A percentile compares a stretch with the other conserved stretches of the same genome.
Conservation (phyloP, 2,329 filamentous ascomycete genomes). For the Blumeria hordei region DNA sequence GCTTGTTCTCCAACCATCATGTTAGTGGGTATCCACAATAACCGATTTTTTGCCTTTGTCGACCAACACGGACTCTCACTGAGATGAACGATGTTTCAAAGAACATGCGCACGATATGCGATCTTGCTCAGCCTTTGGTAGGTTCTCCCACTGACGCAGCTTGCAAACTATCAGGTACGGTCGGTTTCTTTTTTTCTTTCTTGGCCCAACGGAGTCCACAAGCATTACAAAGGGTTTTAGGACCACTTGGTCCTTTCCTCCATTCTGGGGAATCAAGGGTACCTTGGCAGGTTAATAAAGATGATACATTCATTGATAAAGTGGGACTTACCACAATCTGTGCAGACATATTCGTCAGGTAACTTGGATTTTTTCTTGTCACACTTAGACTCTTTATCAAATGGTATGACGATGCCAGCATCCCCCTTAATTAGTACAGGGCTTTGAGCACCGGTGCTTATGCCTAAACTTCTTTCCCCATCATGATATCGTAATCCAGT, state of each 20-base stretch:
- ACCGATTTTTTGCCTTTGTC: too few relatives aligned
- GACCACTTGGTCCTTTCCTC: conserved; percentile 79
- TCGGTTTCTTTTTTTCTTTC: conserved; percentile 50
- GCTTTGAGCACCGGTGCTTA: conserved; percentile 65
- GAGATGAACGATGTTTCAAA: too few relatives aligned
- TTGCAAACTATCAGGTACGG: not conserved
- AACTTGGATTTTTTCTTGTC: conserved; percentile 66
- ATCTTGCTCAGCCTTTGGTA: too few relatives aligned
- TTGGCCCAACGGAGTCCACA: conserved; percentile 58
- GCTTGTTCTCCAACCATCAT: too few relatives aligned
- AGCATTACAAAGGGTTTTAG: conserved; percentile 88
- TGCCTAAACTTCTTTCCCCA: conserved; percentile 67
- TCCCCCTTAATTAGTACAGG: conserved; percentile 67
- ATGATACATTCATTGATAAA: not conserved
- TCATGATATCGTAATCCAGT: conserved; percentile 73
- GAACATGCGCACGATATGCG: too few relatives aligned
- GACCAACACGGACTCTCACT: too few relatives aligned
- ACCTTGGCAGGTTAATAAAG: conserved; percentile 17
- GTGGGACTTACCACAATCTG: conserved; percentile 50
- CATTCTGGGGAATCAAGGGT: conserved; percentile 88
- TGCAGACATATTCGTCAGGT: conserved; percentile 77
- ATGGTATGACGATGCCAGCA: conserved; percentile 60
- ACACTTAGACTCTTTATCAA: conserved; percentile 48
- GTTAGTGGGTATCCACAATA: too few relatives aligned
- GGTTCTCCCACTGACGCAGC: too few relatives aligned